Conservation (phyloP, 345 rosid species). For the Brassica carinata region DNA sequence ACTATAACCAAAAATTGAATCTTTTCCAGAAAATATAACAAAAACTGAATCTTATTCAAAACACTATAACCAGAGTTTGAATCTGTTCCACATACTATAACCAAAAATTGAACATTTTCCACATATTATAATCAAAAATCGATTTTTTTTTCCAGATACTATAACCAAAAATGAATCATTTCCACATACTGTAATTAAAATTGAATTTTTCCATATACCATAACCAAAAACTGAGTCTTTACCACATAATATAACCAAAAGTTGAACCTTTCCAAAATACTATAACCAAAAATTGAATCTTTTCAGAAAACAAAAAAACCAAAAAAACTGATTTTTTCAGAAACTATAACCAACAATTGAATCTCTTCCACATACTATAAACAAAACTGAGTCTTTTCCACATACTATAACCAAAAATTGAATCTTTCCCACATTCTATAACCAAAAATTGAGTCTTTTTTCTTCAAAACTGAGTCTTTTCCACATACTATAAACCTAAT, state of each 20-base stretch:
- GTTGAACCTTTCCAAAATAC: not conserved
- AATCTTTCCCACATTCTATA: not conserved
- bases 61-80: too few relatives aligned
- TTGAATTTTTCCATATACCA: not conserved
- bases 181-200: not conserved
- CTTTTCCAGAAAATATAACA: not conserved
- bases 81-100: too few relatives aligned
- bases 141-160: not conserved
- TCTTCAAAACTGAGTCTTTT: not conserved
- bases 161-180: not conserved
- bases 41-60: too few relatives aligned
- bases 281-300: not conserved
- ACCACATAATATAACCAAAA: not conserved
- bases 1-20: not conserved
- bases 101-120: not conserved
- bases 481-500: too few relatives aligned
- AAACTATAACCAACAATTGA: not conserved
- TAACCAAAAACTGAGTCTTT: too few relatives aligned
- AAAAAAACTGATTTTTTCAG: too few relatives aligned
- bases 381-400: conserved; percentile 30
- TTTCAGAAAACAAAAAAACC: not conserved
- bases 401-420: not conserved
- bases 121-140: not conserved
- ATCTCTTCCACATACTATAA: not conserved
- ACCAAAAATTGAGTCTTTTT: not conserved